Percentiles rank a stretch among this genome's conserved stretches.
These are phyloP conservation scores for Davidsoniella virescens DNA, from an alignment of 2,329 filamentous ascomycete genomes.

Conservation along the genomic window DNA sequence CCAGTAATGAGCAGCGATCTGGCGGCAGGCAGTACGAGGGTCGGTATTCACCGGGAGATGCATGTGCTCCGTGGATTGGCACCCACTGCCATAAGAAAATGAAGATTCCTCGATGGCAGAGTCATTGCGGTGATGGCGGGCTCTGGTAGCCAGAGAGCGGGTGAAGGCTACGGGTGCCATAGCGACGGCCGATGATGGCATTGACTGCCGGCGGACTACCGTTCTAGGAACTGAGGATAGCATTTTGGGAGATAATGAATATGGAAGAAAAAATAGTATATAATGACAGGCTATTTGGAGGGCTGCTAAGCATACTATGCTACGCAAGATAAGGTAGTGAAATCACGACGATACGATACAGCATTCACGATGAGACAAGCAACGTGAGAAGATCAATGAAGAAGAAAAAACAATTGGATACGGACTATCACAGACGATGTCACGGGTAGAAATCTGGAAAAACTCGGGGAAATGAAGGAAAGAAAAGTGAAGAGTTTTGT, in stretches of 20 bases:
- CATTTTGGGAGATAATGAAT: constrained; percentile 5
- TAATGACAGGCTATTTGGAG: no score
- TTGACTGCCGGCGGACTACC: constrained; percentile 11
- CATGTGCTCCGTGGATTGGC: constrained; percentile 10
- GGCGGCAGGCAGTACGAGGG: constrained; percentile 10
- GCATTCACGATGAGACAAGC: not conserved
- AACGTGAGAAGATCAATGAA: not conserved
- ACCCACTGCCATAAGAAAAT: not conserved
- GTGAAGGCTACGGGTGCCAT: constrained; percentile 8
- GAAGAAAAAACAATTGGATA: not conserved
- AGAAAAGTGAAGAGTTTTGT: not conserved
- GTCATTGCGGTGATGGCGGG: constrained; percentile 9
- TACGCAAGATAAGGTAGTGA: not conserved
- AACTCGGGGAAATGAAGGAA: not conserved
- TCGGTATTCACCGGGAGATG: constrained; percentile 12
- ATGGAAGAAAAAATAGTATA: not conserved
- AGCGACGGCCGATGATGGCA: constrained; percentile 9
- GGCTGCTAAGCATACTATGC: not conserved
- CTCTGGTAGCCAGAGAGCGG: constrained; percentile 9
- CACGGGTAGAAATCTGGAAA: not conserved
- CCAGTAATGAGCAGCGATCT: constrained; percentile 13
- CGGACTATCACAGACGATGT: not conserved
- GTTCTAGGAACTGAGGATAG: constrained; percentile 10
- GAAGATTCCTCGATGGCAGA: constrained; percentile 3
- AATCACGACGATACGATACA: not conserved